These are phyloP conservation scores for Kwoniella sp. DNA, from an alignment of 768 basidiomycete species.

Conservation along the genomic window DNA sequence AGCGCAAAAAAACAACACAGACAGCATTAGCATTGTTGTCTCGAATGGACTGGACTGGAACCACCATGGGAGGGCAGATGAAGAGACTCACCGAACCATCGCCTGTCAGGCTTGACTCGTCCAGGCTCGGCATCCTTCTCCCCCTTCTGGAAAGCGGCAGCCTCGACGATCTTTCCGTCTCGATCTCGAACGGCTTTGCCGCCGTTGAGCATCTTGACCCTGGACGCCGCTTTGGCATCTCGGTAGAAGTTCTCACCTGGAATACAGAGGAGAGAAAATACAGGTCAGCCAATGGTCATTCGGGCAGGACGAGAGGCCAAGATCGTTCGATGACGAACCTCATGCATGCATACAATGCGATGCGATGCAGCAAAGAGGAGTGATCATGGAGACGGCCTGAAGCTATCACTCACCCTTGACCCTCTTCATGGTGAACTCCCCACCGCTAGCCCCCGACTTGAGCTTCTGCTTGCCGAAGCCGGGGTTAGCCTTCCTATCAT, in stretches of 20 bases:
- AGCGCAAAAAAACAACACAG: too few species aligned
- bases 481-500: constrained; percentile 48
- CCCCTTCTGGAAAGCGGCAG: constrained; percentile 94
- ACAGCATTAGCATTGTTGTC: neutral
- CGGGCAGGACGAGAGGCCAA: neutral
- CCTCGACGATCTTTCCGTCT: constrained; percentile 88
- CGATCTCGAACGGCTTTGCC: constrained; percentile 88
- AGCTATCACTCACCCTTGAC: constrained; percentile 53
- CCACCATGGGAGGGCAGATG: neutral
- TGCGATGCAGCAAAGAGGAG: too few species aligned
- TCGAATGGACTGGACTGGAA: neutral
- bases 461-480: constrained; percentile 52
- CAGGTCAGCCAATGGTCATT: neutral
- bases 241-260: constrained; percentile 95
- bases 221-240: constrained; percentile 81
- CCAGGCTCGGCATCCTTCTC: constrained; percentile 88
- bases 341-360: neutral
- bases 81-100: constrained; percentile 85
- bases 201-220: constrained; percentile 89
- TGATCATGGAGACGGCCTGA: neutral
- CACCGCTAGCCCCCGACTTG: constrained; percentile 39
- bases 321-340: neutral
- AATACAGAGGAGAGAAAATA: neutral
- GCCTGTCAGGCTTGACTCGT: constrained; percentile 87
- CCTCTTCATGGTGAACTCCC: constrained; percentile 55